Base-by-base conservation (phyloP, 306 rosid species). In the Amphicarpaea edgeworthii region DNA sequence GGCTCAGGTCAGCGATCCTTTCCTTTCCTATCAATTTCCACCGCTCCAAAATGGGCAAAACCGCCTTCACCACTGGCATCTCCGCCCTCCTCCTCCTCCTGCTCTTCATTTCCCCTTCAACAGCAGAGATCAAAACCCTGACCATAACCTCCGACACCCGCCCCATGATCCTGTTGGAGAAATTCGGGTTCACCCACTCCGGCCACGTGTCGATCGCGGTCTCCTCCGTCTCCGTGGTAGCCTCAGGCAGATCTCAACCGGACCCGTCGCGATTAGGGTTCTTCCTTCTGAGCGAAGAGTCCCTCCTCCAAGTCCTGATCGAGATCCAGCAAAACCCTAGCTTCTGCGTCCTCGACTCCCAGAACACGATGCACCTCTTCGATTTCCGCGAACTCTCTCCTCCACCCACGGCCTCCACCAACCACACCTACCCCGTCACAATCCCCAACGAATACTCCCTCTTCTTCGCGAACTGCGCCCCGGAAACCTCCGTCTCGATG, bases 141-240 rank as follows among this genome's bases (percentile, higher is more conserved):
- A 78, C 86, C 49, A 89, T 93, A 42, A 47, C 82, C 60, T 73
- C 90, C 80, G 98, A 91, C 79, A 58, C 70, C 47, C 90, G 98
- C 1, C 79, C 90, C 23, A 89, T 91, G 98, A 91, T 93, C 75
- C 89, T 88, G 1, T 85, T 91, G 74, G 97, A 91, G 86, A 91
- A 89, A 82, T 93, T 93, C 80, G 98, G 98, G 0, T 93, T 93
- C 93, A 89, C 98, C 1, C 92, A 84, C 85, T 77, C 78, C 20
- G 98, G 98, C n/a, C 87, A 79, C 59, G 89, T 91, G 19, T 7
- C 66, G 53, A 84, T 93, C 70, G 38, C 89, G 26, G 96, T 91
- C 37, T 71, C 81, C 4, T 34, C 80, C 0, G 98, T 93, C 46
- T 55, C 81, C 7, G 93, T 91, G 1, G 37, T 77, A 2, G 87